Base-by-base conservation (phyloP, 2,329 filamentous ascomycete genomes). In the Juglanconis juglandina region DNA sequence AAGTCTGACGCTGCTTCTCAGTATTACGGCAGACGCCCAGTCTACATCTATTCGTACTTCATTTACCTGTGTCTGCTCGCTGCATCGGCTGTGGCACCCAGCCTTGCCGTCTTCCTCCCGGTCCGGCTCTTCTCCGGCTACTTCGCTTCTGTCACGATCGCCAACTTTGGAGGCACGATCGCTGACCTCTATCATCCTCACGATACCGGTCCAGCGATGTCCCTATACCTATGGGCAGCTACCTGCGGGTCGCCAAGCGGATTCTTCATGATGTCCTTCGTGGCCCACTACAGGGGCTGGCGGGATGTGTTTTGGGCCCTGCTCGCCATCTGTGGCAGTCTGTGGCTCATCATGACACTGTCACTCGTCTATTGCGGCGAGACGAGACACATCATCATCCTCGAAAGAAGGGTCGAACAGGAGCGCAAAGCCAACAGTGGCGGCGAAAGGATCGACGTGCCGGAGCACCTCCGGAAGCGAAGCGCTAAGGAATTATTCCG, bases 201-300 rank as follows among this genome's bases (percentile, higher is more conserved):
- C 56, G 71, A 76, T 47, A 77, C 75, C 1, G 75, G 75, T 5
- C 70, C 70, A 9, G 73, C 75, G 0, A 69, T 69, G 68, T 68
- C 68, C 1, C 50, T 68, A 13, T 69, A 69, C 33, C 71, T 80
- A 1, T 80, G 78, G 74, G 78, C 78, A 1, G 77, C 78, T 0
- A 79, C 77, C 0, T 73, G 73, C 14, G 78, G 77, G 0, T 76
- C 73, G 13, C 77, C 78, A 1, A 74, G 75, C 8, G 77, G 77
- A 0, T 80, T 76, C 63, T 77, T 80, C 33, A 66, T 79, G 14
- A 75, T 79, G 66, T 77, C 75, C 0, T 76, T 78, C 41, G 72
- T 81, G 13, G 77, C 77, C 4, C 71, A 79, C 46, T 67, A 72
- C 37, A 68, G 72, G 46, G 72, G 71, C 24, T 81, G 78, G 78